Evolutionary conservation across 371 early-diverging fungal genomes (phyloP), one percentile per base, ranked within the genome.

Genomic region (Mucor sp.): DNA sequence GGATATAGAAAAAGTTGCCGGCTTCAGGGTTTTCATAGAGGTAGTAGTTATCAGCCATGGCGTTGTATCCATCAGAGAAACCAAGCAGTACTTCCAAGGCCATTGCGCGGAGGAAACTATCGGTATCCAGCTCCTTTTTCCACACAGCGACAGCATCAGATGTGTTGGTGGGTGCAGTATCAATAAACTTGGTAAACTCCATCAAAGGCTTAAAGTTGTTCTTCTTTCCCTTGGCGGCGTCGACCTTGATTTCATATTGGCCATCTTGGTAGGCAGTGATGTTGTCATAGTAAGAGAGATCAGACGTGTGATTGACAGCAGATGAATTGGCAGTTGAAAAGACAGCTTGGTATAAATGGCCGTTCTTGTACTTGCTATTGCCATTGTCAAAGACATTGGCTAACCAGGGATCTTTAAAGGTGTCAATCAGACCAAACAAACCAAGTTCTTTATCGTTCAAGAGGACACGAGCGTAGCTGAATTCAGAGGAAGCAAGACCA

Each of bases 401-500:
- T 0, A 76, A 23, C 82, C 82, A 82, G n/a, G 77, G 71, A 27
- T 79, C 64, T 32, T 79, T 67, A 35, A 72, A 74, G 0, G 57
- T 47, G 58, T 82, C 82, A 48, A 79, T 67, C 9, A 82, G 47
- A 9, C 74, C 71, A 70, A 69, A 82, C 9, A 82, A 55, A 8
- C 82, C 82, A n/a, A 74, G 41, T 7, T 71, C 71, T 4, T 69
- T 37, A 27, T 73, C 58, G 48, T 82, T 79, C 57, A 82, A 32
- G 35, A 58, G 47, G 1, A 65, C 58, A 3, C 63, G 21, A 25
- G 79, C 69, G 41, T 77, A 87, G 1, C 76, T 70, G 1, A 74
- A 69, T 15, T 74, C 70, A 23, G 80, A 74, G 11, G 84, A 73
- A 7, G 80, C 77, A n/a, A 83, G 67, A 11, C 85, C 85, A 2